Conservation (phyloP, 805 yeast species). For the Candida schatavii region DNA sequence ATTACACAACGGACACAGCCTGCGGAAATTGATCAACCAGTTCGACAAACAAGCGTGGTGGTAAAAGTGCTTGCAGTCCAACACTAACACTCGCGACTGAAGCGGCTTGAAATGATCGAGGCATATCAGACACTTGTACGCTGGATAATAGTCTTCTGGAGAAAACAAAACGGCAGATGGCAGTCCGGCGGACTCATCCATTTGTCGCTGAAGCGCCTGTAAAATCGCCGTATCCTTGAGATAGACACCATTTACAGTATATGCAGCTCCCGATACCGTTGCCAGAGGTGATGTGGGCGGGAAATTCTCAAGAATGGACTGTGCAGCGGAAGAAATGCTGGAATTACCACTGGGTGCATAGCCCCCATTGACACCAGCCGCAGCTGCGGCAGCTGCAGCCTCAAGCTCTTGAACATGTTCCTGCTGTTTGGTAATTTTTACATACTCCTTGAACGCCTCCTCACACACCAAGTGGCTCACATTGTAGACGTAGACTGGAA, state of each 20-base stretch:
- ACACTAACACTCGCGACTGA: slow-evolving; percentile 45
- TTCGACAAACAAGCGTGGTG: slow-evolving; percentile 57
- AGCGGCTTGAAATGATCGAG: slow-evolving; percentile 51
- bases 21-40: slow-evolving; percentile 55
- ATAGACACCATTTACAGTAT: slow-evolving; percentile 41
- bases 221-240: slow-evolving; percentile 12
- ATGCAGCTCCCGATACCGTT: slow-evolving; percentile 6
- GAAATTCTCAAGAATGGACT: background rate
- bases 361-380: slow-evolving; percentile 3
- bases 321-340: background rate
- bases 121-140: slow-evolving; percentile 60
- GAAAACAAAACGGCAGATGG: slow-evolving; percentile 18
- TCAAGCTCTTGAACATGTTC: slow-evolving; percentile 6
- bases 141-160: slow-evolving; percentile 34
- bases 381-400: slow-evolving; percentile 1
- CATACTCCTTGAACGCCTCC: slow-evolving; percentile 25
- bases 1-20: slow-evolving; percentile 61
- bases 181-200: slow-evolving; percentile 1
- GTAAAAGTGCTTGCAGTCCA: slow-evolving; percentile 61
- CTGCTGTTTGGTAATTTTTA: slow-evolving; percentile 30
- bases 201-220: background rate
- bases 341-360: slow-evolving; percentile 1
- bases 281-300: slow-evolving; percentile 10
- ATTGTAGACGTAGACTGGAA: slow-evolving; percentile 39
- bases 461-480: slow-evolving; percentile 31